phyloP scores from a whole-genome alignment of 2,329 filamentous ascomycete species.

The Piedraia hortae region DNA sequence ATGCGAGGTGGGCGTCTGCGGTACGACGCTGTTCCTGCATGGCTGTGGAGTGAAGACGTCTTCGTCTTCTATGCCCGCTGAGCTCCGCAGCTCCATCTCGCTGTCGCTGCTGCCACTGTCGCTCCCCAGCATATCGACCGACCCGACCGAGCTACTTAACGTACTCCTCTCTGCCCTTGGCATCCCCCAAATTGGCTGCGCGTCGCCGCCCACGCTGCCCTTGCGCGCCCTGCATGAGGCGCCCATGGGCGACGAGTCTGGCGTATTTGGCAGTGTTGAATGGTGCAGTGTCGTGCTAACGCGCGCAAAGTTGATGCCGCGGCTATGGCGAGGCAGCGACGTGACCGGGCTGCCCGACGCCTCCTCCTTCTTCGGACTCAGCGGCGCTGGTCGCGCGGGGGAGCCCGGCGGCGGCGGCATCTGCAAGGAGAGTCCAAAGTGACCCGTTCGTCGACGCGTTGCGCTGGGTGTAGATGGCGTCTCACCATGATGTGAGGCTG shows the following conservation, averaged over 20 bases:
- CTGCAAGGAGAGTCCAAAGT: constrained; percentile 41
- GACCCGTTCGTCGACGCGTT: constrained; percentile 34
- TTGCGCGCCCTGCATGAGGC: constrained; percentile 31
- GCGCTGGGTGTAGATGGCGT: constrained; percentile 25
- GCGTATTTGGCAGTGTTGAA: constrained; percentile 70
- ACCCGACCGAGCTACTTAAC: constrained; percentile 58
- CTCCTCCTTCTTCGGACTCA: constrained; percentile 9
- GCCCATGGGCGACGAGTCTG: constrained; percentile 58
- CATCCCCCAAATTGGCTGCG: constrained; percentile 1
- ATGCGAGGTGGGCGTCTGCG: constrained; percentile 16
- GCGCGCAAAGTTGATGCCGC: constrained; percentile 76
- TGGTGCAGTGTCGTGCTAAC: constrained; percentile 88
- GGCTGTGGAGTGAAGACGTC: constrained; percentile 35
- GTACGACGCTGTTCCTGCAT: constrained; percentile 15
- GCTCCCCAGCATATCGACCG: constrained; percentile 49
- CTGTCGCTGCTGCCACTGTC: constrained; percentile 49
- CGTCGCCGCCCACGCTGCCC: constrained; percentile 17
- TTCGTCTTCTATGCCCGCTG: constrained; percentile 21
- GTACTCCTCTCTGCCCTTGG: constrained; percentile 33
- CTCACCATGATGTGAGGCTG: no score
- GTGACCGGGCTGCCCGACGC: constrained; percentile 39
- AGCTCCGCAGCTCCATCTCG: constrained; percentile 20
- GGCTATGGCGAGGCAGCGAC: constrained; percentile 63
- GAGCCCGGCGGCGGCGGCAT: constrained; percentile 22
- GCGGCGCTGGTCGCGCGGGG: constrained; percentile 2